phyloP scores from a whole-genome alignment of 306 rosid species.

The Citrullus colocynthis region DNA sequence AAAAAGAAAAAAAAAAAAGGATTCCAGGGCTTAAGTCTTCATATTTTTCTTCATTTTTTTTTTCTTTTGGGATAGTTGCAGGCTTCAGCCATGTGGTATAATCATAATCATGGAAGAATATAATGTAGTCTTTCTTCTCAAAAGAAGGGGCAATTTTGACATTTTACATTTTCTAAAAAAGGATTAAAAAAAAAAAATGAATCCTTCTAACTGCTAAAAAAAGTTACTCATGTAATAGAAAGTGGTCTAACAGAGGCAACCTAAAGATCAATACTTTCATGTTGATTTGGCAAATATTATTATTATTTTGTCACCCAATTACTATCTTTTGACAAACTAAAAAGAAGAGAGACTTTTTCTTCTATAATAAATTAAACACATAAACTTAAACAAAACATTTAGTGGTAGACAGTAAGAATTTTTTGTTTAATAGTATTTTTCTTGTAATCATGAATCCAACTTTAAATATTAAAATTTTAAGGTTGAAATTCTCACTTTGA shows the following conservation, averaged over 20 bases:
- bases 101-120: neutral
- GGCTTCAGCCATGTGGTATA: neutral
- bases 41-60: neutral
- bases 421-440: no score
- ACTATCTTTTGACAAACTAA: neutral
- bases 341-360: neutral
- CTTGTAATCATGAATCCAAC: no score
- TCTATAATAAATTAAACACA: neutral
- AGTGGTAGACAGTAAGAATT: no score
- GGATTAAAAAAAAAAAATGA: neutral
- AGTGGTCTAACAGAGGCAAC: neutral
- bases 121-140: neutral
- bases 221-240: neutral
- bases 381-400: neutral
- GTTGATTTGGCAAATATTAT: neutral
- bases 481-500: no score
- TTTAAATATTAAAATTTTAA: no score
- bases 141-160: slow-evolving; percentile 1
- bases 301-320: neutral
- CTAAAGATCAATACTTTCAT: neutral
- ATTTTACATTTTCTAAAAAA: neutral
- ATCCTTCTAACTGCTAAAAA: neutral
- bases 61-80: neutral
- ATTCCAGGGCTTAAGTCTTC: neutral
- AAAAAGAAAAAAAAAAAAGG: no score